phyloP scores from a whole-genome alignment of 352 stramenopile species.

The Saprolegnia diclina region DNA sequence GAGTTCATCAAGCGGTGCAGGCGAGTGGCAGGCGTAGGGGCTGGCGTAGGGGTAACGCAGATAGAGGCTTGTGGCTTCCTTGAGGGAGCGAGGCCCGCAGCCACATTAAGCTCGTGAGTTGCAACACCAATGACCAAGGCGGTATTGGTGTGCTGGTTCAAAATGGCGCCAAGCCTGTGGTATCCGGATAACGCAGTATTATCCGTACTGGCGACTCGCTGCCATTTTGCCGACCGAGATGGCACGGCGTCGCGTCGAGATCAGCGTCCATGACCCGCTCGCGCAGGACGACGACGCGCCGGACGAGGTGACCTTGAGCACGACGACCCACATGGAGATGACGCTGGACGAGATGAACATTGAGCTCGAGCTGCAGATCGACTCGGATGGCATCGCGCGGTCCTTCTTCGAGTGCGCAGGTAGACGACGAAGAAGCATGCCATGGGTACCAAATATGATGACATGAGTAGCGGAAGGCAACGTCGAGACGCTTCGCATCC shows the following conservation, averaged over 20 bases:
- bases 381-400: constrained; percentile 11
- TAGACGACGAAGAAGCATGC: background rate
- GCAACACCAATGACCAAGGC: no score
- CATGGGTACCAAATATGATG: no score
- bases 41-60: no score
- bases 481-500: constrained; percentile 39
- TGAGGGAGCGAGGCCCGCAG: no score
- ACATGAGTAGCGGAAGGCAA: constrained; percentile 67
- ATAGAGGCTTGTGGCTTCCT: no score
- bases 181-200: no score
- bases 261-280: background rate
- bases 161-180: no score
- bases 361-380: constrained; percentile 22
- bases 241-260: background rate
- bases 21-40: no score
- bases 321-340: background rate
- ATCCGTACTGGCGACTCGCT: no score
- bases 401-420: constrained; percentile 22
- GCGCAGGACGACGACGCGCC: background rate
- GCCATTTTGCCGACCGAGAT: background rate
- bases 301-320: background rate
- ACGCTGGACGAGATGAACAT: constrained; percentile 15
- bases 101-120: no score
- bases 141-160: no score
- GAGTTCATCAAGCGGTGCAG: no score